These are phyloP conservation scores for Debaryomycetaceae sp. DNA, from an alignment of 1,139 yeast genomes.

Conservation along the genomic window DNA sequence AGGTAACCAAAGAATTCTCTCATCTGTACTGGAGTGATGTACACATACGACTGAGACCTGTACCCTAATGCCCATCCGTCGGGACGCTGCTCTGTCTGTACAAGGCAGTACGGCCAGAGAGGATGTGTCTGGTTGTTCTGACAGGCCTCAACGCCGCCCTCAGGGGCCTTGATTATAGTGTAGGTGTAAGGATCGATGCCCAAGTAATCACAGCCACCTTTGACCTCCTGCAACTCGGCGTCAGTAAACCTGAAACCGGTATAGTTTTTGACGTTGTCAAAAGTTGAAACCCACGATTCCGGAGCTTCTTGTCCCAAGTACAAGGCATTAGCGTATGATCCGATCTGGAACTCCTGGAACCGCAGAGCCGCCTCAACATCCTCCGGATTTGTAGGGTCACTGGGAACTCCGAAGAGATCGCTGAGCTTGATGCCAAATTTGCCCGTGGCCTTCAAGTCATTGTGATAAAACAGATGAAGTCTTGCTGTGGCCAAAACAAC, in stretches of 20 bases:
- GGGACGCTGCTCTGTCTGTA: constrained; percentile 12
- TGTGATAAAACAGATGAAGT: constrained; percentile 24
- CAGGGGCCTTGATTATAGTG: constrained; percentile 15
- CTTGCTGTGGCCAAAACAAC: constrained; percentile 25
- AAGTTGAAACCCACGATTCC: constrained; percentile 18
- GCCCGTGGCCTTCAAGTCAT: constrained; percentile 22
- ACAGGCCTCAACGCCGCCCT: constrained; percentile 17
- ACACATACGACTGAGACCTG: constrained; percentile 19
- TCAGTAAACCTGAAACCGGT: constrained; percentile 20
- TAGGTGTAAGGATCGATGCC: constrained; percentile 36
- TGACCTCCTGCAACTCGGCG: constrained; percentile 20
- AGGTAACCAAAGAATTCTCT: constrained; percentile 17
- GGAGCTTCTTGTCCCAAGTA: constrained; percentile 30
- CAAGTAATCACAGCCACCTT: constrained; percentile 25
- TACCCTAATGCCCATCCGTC: constrained; percentile 29
- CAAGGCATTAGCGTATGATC: constrained; percentile 26
- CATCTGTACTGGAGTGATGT: constrained; percentile 18
- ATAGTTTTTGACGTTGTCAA: constrained; percentile 14
- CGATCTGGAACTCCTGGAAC: constrained; percentile 21
- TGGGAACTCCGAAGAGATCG: constrained; percentile 17
- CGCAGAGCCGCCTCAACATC: constrained; percentile 24
- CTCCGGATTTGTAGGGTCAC: constrained; percentile 14
- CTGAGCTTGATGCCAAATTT: constrained; percentile 20
- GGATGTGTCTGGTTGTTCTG: constrained; percentile 13
- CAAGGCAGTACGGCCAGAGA: constrained; percentile 20